phyloP scores from a whole-genome alignment of 768 basidiomycete species.

The Trametes gibbosa region DNA sequence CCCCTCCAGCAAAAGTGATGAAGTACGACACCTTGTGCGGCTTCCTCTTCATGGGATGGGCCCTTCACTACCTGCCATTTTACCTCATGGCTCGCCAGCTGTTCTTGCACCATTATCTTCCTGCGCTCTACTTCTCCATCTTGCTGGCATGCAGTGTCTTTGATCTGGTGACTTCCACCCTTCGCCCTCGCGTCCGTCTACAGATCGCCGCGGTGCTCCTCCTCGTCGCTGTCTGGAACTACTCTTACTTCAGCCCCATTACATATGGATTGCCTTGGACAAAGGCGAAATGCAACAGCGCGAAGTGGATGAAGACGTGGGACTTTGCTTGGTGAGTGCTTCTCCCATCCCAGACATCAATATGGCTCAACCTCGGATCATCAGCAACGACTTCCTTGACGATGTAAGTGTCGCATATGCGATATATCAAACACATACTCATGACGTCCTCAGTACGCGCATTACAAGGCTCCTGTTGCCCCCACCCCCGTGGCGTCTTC shows the following conservation, averaged over 20 bases:
- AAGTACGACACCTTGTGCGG: constrained; percentile 91
- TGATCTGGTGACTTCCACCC: constrained; percentile 77
- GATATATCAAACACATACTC: neutral
- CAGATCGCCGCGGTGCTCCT: constrained; percentile 78
- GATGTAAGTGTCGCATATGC: constrained; percentile 46
- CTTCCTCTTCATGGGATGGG: constrained; percentile 92
- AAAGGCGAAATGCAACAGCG: constrained; percentile 64
- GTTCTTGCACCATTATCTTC: constrained; percentile 98
- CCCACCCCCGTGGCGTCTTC: constrained; percentile 40
- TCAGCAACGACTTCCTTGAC: constrained; percentile 68
- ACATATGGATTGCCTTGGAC: constrained; percentile 90
- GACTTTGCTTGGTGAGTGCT: constrained; percentile 77
- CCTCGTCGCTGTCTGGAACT: constrained; percentile 76
- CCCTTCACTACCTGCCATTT: constrained; percentile 93
- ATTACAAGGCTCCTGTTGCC: constrained; percentile 42
- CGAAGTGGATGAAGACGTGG: constrained; percentile 92
- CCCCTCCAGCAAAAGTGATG: constrained; percentile 72
- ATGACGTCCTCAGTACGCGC: constrained; percentile 47
- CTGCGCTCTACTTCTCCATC: constrained; percentile 92
- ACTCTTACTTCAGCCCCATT: constrained; percentile 74
- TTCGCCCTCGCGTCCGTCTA: constrained; percentile 73
- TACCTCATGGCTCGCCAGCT: constrained; percentile 96
- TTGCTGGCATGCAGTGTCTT: constrained; percentile 75
- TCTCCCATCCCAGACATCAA: neutral
- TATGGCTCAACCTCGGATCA: neutral